Evolutionary conservation across 805 yeast species (phyloP).

Genomic region (Yarrowia sp.): DNA sequence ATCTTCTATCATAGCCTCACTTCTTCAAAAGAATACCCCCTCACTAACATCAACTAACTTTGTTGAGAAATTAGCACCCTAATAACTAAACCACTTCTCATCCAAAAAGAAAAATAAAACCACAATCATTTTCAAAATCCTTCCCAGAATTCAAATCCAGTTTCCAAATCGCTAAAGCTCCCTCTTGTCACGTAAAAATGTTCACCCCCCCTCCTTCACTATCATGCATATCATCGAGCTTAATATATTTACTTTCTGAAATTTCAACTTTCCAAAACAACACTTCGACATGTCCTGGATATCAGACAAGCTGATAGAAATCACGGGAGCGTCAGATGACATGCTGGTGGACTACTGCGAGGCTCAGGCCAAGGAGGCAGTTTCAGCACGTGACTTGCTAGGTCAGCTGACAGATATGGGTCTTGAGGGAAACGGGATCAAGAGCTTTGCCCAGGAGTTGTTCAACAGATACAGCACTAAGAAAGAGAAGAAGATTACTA

Average conservation of each 20-base stretch:
- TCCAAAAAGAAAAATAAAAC: too few relatives aligned
- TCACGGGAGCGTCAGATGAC: slow-evolving; percentile 45
- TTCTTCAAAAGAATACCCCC: too few relatives aligned
- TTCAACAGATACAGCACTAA: slow-evolving; percentile 40
- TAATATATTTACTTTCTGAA: too few relatives aligned
- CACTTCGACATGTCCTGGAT: slow-evolving; percentile 41
- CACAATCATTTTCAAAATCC: too few relatives aligned
- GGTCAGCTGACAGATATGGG: slow-evolving; percentile 44
- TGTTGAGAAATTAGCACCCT: too few relatives aligned
- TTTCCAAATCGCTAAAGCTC: too few relatives aligned
- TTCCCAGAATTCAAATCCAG: too few relatives aligned
- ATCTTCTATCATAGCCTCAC: too few relatives aligned
- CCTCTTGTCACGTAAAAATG: too few relatives aligned
- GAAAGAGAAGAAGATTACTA: slow-evolving; percentile 4
- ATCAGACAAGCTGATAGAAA: slow-evolving; percentile 42
- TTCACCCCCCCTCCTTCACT: not conserved
- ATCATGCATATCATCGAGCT: not conserved
- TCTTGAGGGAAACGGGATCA: slow-evolving; percentile 37
- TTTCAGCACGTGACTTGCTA: slow-evolving; percentile 40
- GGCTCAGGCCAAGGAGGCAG: slow-evolving; percentile 46
- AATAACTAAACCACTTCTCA: too few relatives aligned
- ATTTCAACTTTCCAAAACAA: not conserved
- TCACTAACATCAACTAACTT: too few relatives aligned
- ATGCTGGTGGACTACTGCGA: slow-evolving; percentile 46
- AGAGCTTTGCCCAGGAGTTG: slow-evolving; percentile 43